Base-by-base conservation (phyloP, 495 filamentous ascomycete species). In the Penicillium paradoxum region DNA sequence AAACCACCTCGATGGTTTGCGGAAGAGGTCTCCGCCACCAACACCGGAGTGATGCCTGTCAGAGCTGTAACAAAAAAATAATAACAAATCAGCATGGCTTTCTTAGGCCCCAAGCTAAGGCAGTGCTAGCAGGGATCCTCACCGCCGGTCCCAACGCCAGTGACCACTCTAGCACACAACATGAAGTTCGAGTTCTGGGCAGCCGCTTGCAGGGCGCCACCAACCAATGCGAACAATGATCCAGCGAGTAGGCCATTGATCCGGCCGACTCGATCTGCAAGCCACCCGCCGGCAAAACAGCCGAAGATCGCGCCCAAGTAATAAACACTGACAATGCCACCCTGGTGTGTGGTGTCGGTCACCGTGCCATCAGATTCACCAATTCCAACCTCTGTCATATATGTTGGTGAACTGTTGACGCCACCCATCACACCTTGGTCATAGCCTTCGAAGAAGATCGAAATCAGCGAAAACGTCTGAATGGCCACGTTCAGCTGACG, bases 391-490 rank as follows among this genome's bases (percentile, higher is more conserved):
- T 60, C 49, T 3, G 57, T 63, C 9, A 74, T 63, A 51, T 76
- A 78, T 8, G 49, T 61, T 4, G 68, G 70, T 27, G 73, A 51
- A 45, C 65, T 59, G 43, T 78, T 79, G 36, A 79, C 73, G 30
- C 72, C 73, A n/a, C 74, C 74, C 72, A 77, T 78, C 30, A 79
- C 73, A 21, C 75, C 76, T 54, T 78, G 76, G 39, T 78, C 76
- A 64, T 79, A 79, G n/a, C 79, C 77, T 52, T 77, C 73, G 64
- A 80, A 79, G 64, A 80, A 80, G 46, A 80, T 79, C 17, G 70
- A 73, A 14, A 79, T 61, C 11, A 75, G 63, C 21, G 73, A 78
- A 43, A 80, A 75, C 22, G 57, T 54, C 34, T 76, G 72, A 43
- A 79, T 76, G 13, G 70, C 65, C 9, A 72, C 7, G 56, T 72